Conservation (phyloP, 306 rosid genomes). For the Clitoria ternatea region DNA sequence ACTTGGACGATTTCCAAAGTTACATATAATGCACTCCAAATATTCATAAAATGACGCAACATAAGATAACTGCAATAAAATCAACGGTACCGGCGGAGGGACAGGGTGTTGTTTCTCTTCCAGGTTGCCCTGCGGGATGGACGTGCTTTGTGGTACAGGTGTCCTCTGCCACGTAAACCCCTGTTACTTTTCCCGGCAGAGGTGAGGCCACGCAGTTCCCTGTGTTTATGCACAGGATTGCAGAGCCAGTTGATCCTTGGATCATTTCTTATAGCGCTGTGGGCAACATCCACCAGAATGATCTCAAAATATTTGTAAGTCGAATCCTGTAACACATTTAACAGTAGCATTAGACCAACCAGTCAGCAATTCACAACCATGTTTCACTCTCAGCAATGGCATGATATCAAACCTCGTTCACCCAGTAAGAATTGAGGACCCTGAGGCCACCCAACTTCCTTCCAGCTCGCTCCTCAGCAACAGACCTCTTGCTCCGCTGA, state of each 20-base stretch:
- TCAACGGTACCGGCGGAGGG: conserved; percentile 77
- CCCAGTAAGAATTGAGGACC: conserved; percentile 91
- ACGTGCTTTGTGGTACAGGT: conserved; percentile 55
- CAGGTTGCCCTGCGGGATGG: conserved; percentile 91
- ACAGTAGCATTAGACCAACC: background rate
- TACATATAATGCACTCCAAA: conserved; percentile 11
- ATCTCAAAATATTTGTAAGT: conserved; percentile 81
- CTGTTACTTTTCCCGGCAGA: conserved; percentile 80
- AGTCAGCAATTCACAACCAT: background rate
- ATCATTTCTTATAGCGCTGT: conserved; percentile 66
- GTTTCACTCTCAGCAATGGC: background rate
- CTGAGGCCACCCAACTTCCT: conserved; percentile 86
- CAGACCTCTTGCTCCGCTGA: conserved; percentile 87
- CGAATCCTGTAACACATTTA: conserved; percentile 51
- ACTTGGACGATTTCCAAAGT: conserved; percentile 9
- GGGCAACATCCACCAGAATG: conserved; percentile 72
- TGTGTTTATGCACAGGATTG: conserved; percentile 80
- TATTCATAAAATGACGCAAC: conserved; percentile 8
- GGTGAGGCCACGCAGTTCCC: conserved; percentile 79
- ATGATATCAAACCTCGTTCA: conserved; percentile 60
- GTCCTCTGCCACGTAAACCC: conserved; percentile 79
- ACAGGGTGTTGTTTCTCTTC: conserved; percentile 85
- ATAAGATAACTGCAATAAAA: background rate
- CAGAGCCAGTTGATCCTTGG: conserved; percentile 82
- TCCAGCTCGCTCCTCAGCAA: conserved; percentile 95